These are phyloP conservation scores for Ceratorhiza oryzae-sativae DNA, from an alignment of 1,284 basidiomycete species.

Conservation along the genomic window DNA sequence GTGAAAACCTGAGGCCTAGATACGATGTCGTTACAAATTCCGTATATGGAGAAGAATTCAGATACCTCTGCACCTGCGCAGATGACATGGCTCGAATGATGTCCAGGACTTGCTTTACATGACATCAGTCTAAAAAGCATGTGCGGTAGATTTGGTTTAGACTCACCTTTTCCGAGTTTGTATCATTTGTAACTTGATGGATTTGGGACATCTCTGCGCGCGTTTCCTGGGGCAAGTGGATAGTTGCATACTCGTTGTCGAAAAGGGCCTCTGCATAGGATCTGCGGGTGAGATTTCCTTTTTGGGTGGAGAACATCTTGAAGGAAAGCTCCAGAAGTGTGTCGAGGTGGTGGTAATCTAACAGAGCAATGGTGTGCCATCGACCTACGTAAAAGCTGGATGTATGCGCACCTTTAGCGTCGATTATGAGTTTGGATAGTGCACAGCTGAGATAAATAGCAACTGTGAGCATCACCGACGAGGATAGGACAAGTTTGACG, in stretches of 20 bases:
- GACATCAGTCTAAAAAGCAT: neutral
- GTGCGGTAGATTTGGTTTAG: neutral
- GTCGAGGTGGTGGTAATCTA: conserved; percentile 34
- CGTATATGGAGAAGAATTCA: neutral
- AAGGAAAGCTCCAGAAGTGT: conserved; percentile 35
- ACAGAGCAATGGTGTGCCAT: neutral
- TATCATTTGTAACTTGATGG: conserved; percentile 28
- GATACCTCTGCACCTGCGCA: conserved; percentile 11
- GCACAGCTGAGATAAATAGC: neutral
- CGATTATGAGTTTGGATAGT: conserved; percentile 30
- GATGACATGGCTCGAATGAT: conserved; percentile 32
- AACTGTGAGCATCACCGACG: neutral
- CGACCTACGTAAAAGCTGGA: neutral
- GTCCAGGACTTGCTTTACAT: conserved; percentile 28
- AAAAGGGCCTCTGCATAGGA: conserved; percentile 24
- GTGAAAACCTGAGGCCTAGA: conserved; percentile 28
- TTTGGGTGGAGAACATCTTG: conserved; percentile 22
- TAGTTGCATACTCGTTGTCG: neutral
- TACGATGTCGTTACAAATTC: neutral
- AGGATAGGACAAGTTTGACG: neutral
- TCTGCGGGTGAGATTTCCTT: conserved; percentile 8
- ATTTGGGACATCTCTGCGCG: conserved; percentile 27
- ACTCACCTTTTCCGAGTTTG: conserved; percentile 34
- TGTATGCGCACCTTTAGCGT: conserved; percentile 39
- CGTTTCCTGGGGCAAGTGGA: neutral